Percentiles rank a stretch among this genome's conserved stretches.
Conservation (phyloP, 2,329 filamentous ascomycete species). For the Nannizziopsis arthrosporioides region DNA sequence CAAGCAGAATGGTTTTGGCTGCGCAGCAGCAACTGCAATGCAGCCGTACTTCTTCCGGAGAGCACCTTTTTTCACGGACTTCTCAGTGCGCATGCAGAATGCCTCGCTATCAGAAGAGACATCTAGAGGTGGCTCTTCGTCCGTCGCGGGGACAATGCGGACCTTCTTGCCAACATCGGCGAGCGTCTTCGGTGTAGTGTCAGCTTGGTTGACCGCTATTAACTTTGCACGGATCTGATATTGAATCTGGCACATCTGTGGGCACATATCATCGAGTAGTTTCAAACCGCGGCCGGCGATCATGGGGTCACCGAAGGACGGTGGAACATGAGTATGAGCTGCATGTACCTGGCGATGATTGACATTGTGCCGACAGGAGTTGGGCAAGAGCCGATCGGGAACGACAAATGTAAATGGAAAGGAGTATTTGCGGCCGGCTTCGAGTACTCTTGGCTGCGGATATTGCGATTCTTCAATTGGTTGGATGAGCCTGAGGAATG, state of each 20-base stretch:
- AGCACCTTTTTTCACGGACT: conserved; percentile 48
- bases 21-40: conserved; percentile 45
- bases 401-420: conserved; percentile 56
- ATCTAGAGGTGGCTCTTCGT: conserved; percentile 49
- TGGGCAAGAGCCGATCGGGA: conserved; percentile 48
- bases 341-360: conserved; percentile 42
- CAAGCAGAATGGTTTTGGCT: conserved; percentile 47
- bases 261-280: conserved; percentile 49
- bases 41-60: conserved; percentile 47
- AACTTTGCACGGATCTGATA: conserved; percentile 46
- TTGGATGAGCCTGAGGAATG: conserved; percentile 51
- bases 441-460: conserved; percentile 44
- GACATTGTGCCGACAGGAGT: conserved; percentile 45
- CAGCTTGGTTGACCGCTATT: conserved; percentile 27
- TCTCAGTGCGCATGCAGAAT: conserved; percentile 47
- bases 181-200: conserved; percentile 35
- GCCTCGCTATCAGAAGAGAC: conserved; percentile 36
- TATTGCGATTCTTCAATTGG: conserved; percentile 45
- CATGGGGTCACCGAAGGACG: conserved; percentile 49
- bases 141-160: conserved; percentile 47
- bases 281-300: conserved; percentile 40
- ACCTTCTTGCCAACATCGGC: conserved; percentile 44
- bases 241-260: conserved; percentile 49
- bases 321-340: conserved; percentile 49
- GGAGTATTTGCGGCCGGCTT: conserved; percentile 44